Evolutionary conservation across 164 flowering plant species (phyloP).

Genomic region (Stephania cephalantha): DNA sequence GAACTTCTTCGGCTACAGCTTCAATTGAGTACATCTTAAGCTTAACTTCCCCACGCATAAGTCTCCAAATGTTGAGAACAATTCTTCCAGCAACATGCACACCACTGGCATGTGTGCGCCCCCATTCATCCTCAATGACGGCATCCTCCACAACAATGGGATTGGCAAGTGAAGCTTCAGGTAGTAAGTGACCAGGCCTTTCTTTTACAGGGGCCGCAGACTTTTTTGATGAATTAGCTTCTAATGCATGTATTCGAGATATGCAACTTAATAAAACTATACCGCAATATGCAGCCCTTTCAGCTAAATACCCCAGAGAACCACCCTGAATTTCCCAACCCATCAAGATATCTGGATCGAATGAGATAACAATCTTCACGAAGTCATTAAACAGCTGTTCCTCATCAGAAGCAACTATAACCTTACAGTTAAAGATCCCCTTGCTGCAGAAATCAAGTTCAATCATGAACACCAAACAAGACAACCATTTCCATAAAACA

Average conservation of each 20-base stretch:
- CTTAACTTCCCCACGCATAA: slow-evolving; percentile 82
- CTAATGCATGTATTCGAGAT: slow-evolving; percentile 57
- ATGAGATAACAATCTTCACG: slow-evolving; percentile 37
- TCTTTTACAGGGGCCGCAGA: slow-evolving; percentile 22
- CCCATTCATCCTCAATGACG: slow-evolving; percentile 95
- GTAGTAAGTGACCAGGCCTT: slow-evolving; percentile 19
- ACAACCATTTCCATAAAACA: not conserved
- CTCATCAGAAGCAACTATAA: slow-evolving; percentile 49
- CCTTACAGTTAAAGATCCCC: slow-evolving; percentile 55
- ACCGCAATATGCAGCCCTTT: slow-evolving; percentile 85
- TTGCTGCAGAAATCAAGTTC: slow-evolving; percentile 32
- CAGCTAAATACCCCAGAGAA: slow-evolving; percentile 92
- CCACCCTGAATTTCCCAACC: slow-evolving; percentile 96
- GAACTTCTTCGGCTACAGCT: slow-evolving; percentile 83
- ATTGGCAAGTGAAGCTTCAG: slow-evolving; percentile 38
- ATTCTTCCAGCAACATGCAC: slow-evolving; percentile 90
- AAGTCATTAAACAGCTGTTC: slow-evolving; percentile 49
- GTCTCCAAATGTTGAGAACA: slow-evolving; percentile 88
- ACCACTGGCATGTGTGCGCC: slow-evolving; percentile 97
- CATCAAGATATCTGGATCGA: slow-evolving; percentile 87
- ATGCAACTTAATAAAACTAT: slow-evolving; percentile 57
- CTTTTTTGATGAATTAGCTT: slow-evolving; percentile 30
- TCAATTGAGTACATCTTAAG: slow-evolving; percentile 76
- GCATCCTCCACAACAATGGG: slow-evolving; percentile 35
- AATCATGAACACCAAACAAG: not conserved